Evolutionary conservation across 495 filamentous ascomycete species (phyloP), one percentile per base, ranked within the genome.

Genomic region (Physcia stellaris): DNA sequence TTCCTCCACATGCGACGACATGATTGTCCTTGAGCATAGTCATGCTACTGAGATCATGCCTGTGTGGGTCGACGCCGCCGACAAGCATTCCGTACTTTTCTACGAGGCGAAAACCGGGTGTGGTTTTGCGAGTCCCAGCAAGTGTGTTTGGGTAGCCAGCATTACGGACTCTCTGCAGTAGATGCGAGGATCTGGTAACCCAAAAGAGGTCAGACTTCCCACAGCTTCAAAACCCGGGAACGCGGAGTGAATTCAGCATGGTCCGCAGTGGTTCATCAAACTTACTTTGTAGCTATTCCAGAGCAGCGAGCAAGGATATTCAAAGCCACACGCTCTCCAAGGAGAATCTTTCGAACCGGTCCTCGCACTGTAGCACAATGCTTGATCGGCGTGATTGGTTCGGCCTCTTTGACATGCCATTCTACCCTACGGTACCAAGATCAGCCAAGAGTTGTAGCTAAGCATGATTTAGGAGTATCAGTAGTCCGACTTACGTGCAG

Each of bases 21-120:
- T 98, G 90, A 55, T 98, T 98, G 59, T 98, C 90, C 64, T 98
- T 98, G 35, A 98, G 67, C 90, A 98, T 98, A 18, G 82, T 85
- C 90, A 98, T 96, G 30, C 77, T 69, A 45, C 79, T 85, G 26
- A 98, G 62, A 59, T 96, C 92, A 58, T 94, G 83, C 11, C 90
- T 71, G 54, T 98, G 92, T 1, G 79, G 73, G 54, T 98, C 90
- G 23, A 79, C 83, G 13, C 92, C 92, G 15, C 87, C 90, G 11
- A 94, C 77, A 11, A 94, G 62, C 76, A 98, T 93, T 35, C 84
- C 90, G 56, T 96, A 98, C 65, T 98, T 98, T 66, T 98, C 90
- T 2, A 96, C 86, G 6, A 98, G 63, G 3, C 90, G 71, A 61
- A 96, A 96, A 0, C 92, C 90, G 0, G 90, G 90, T 2, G 90